Conservation (phyloP, 257 asterid genomes). For the Linderniella brevidens region DNA sequence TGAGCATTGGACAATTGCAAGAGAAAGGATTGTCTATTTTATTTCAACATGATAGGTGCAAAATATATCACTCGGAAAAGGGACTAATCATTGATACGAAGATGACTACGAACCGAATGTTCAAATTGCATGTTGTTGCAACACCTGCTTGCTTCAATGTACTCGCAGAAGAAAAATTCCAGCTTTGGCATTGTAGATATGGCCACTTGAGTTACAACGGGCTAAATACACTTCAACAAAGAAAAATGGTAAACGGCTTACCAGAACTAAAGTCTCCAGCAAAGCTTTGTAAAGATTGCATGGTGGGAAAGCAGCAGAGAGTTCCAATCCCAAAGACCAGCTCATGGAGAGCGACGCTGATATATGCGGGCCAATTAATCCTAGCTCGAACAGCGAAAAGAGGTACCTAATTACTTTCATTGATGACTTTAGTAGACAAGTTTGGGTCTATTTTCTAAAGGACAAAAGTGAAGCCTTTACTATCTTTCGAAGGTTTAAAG, state of each 20-base stretch:
- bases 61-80: not conserved
- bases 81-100: conserved; percentile 1
- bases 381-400: not conserved
- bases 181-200: conserved; percentile 9
- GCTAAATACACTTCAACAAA: no score
- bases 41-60: not conserved
- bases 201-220: conserved; percentile 1
- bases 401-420: conserved; percentile 6
- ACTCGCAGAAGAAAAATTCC: not conserved
- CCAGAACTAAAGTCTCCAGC: not conserved
- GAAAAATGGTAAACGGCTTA: no score
- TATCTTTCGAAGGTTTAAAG: conserved; percentile 8
- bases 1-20: conserved; percentile 15
- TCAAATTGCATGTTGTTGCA: not conserved
- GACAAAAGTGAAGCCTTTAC: conserved; percentile 4
- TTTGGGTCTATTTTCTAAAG: conserved; percentile 8
- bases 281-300: not conserved
- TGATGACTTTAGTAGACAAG: conserved; percentile 9
- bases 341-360: conserved; percentile 7
- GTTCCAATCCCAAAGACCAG: not conserved
- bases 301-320: not conserved
- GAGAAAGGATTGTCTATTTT: conserved; percentile 5
- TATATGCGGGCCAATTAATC: conserved; percentile 3
- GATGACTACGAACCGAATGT: conserved; percentile 7
- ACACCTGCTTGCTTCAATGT: not conserved